A percentile compares a stretch with the other conserved stretches of the same genome.
Evolutionary conservation across 2,329 filamentous ascomycete genomes (phyloP).

Genomic region (Colletotrichum aenigma): DNA sequence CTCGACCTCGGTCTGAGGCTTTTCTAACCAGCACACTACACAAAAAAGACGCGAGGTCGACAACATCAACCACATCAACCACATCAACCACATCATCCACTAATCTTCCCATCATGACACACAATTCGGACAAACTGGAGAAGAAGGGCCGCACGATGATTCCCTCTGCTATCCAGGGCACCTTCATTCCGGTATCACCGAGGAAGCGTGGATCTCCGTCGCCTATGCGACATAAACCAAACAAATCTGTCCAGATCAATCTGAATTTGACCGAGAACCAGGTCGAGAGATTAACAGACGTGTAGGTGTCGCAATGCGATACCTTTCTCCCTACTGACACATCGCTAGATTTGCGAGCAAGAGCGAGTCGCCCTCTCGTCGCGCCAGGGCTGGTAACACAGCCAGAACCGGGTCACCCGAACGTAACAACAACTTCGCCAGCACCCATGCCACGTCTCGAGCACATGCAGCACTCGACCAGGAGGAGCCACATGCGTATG

Average conservation of each 20-base stretch:
- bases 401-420: constrained; percentile 25
- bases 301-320: constrained; percentile 34
- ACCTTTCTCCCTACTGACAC: constrained; percentile 7
- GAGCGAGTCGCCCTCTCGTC: constrained; percentile 28
- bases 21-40: neutral
- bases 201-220: constrained; percentile 38
- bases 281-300: constrained; percentile 51
- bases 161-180: constrained; percentile 34
- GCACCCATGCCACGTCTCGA: neutral
- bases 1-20: neutral
- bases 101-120: constrained; percentile 3
- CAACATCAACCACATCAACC: neutral
- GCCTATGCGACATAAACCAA: constrained; percentile 33
- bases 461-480: neutral
- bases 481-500: neutral
- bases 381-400: constrained; percentile 20
- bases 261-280: constrained; percentile 54
- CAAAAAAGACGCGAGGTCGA: neutral
- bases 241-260: constrained; percentile 48
- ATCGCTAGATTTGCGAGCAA: constrained; percentile 35
- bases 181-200: constrained; percentile 40
- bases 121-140: neutral
- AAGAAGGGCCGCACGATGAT: neutral
- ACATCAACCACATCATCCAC: neutral
- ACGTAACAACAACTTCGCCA: constrained; percentile 14